A percentile compares a stretch with the other conserved stretches of the same genome.
phyloP scores from a whole-genome alignment of 805 yeast genomes.

The Ogataea nakhonphanomensis region DNA sequence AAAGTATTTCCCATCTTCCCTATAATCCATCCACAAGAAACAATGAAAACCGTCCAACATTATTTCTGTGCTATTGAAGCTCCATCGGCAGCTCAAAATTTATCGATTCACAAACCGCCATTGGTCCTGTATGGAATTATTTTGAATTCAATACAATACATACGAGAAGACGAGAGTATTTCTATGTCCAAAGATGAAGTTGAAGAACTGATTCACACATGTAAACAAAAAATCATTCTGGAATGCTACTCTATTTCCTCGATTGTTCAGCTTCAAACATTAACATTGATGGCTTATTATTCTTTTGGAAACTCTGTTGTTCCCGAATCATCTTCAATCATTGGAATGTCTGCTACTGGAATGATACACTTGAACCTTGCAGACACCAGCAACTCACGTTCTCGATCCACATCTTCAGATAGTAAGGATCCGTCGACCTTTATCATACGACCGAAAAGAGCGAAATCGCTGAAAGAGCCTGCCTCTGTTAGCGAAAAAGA shows the following conservation, averaged over 20 bases:
- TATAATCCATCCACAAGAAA: background rate
- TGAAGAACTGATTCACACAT: constrained; percentile 7
- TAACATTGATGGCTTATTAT: constrained; percentile 24
- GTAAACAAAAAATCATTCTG: constrained; percentile 22
- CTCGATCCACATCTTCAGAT: constrained; percentile 3
- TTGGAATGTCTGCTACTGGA: constrained; percentile 25
- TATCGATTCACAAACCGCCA: constrained; percentile 9
- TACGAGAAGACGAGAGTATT: constrained; percentile 1
- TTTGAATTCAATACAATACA: constrained; percentile 17
- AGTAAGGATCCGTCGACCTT: background rate
- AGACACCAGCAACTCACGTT: constrained; percentile 1
- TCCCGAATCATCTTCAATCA: constrained; percentile 27
- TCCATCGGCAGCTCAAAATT: background rate
- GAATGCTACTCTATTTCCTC: constrained; percentile 22
- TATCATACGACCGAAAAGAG: constrained; percentile 20
- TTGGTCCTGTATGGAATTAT: constrained; percentile 18
- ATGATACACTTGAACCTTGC: constrained; percentile 21
- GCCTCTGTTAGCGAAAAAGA: constrained; percentile 39
- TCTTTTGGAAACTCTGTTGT: constrained; percentile 23
- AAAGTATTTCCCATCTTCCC: background rate
- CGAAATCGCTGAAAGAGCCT: constrained; percentile 21
- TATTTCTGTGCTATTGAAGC: background rate
- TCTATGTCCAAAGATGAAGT: constrained; percentile 1
- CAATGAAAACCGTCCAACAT: background rate
- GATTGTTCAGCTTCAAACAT: constrained; percentile 24